phyloP scores from a whole-genome alignment of 2,329 filamentous ascomycete genomes.

The Colletotrichum agaves region DNA sequence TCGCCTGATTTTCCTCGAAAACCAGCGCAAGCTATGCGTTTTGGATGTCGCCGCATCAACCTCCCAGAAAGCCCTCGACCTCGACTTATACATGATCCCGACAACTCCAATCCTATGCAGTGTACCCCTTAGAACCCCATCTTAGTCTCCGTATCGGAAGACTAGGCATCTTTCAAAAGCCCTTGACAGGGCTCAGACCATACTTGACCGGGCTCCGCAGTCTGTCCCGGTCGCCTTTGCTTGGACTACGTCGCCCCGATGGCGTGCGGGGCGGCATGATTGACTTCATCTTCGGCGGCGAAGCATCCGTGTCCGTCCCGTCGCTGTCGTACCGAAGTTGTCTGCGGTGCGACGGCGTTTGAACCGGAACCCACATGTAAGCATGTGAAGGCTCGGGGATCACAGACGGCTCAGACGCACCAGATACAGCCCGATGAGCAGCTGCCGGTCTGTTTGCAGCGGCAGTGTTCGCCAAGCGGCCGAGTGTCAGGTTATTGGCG shows the following conservation, averaged over 20 bases:
- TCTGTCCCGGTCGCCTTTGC: constrained; percentile 62
- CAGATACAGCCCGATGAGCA: constrained; percentile 42
- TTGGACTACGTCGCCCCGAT: constrained; percentile 58
- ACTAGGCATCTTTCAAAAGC: constrained; percentile 38
- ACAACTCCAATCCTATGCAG: constrained; percentile 34
- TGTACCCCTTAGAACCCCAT: not conserved
- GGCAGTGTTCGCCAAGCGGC: constrained; percentile 46
- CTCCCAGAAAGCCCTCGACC: not conserved
- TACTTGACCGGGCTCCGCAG: constrained; percentile 60
- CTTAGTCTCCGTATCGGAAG: too few relatives aligned
- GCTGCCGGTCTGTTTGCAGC: constrained; percentile 40
- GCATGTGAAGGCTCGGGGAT: constrained; percentile 51
- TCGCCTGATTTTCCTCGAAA: not conserved
- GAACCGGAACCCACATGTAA: constrained; percentile 62
- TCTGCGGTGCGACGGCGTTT: constrained; percentile 59
- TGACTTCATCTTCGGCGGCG: constrained; percentile 54
- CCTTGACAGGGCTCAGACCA: constrained; percentile 52
- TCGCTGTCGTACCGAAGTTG: constrained; percentile 53
- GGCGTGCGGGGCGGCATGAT: constrained; percentile 59
- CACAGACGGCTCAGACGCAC: constrained; percentile 37
- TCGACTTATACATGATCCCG: constrained; percentile 13
- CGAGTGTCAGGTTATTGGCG: constrained; percentile 62
- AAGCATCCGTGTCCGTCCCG: constrained; percentile 62
- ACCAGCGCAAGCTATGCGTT: constrained; percentile 2
- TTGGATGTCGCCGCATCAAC: constrained; percentile 31